Evolutionary conservation across 129 eudicot species (phyloP), one percentile per base, ranked within the genome.

Genomic region (Flaveria robusta): DNA sequence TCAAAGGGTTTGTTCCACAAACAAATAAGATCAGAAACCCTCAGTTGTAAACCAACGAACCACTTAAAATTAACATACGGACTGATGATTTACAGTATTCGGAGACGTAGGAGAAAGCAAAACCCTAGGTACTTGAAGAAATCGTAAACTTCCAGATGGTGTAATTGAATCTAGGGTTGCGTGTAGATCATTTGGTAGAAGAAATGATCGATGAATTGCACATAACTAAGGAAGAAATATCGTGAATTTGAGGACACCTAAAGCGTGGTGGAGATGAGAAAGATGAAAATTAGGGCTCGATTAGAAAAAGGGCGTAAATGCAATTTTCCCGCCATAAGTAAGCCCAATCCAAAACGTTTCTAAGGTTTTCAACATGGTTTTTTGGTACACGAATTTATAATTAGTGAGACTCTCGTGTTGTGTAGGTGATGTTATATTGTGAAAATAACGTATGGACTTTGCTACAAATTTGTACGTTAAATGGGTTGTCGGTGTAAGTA

Each of bases 311-410:
- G 66, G 68, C 73, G 82, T 66, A 76, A 75, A 67, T 37, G 72
- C 76, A 63, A 83, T 79, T 83, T 88, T 90, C 96, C 96, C 96
- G 96, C 96, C 92, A 82, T 67, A 68, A 59, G 29, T 62, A 74
- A 46, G 79, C 69, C 82, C 71, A 20, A 60, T 20, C 74, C 66
- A 42, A 67, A 26, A 34, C 39, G 39, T 62, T 76, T 11, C 5
- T 9, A 49, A 31, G 15, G 42, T 19, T 69, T 62, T 23, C 23
- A 65, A 18, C 66, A 29, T 52, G n/a, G 20, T 37, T 9, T 51
- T 45, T 24, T 51, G 39, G 9, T 47, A 11, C 27, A 10, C 65
- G n/a, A 34, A 34, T 19, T 19, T 54, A 19, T 18, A 19, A 7
- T 19, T 54, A 24, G 62, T 54, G 39, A 34, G 39, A 34, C 1